A percentile compares a stretch with the other conserved stretches of the same genome.
phyloP scores from a whole-genome alignment of 495 filamentous ascomycete genomes.

The Rhypophila decipiens region DNA sequence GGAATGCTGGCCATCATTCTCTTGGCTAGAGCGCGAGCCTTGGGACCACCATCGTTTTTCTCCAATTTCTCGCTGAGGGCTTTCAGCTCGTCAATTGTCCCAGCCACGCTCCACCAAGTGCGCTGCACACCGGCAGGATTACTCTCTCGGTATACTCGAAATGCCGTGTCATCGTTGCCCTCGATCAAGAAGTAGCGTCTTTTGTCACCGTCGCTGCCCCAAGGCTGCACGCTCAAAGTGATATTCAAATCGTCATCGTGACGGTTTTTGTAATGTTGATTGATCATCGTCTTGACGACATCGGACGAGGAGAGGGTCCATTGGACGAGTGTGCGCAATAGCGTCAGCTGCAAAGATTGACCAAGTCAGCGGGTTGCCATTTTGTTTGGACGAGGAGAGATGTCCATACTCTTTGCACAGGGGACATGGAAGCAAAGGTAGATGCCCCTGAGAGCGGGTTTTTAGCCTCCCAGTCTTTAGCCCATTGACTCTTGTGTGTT shows the following conservation, averaged over 20 bases:
- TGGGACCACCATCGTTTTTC: constrained; percentile 66
- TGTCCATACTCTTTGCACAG: constrained; percentile 67
- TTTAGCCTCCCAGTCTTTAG: constrained; percentile 73
- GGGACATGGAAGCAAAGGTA: constrained; percentile 71
- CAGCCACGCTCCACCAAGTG: constrained; percentile 90
- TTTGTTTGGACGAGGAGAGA: background rate
- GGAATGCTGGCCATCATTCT: constrained; percentile 77
- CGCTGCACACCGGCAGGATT: constrained; percentile 70
- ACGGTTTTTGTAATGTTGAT: constrained; percentile 83
- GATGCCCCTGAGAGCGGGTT: constrained; percentile 75
- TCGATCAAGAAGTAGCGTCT: constrained; percentile 91
- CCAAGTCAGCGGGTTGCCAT: background rate
- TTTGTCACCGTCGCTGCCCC: constrained; percentile 88
- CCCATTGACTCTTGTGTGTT: constrained; percentile 83
- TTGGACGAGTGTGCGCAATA: constrained; percentile 74
- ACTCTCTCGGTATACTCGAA: constrained; percentile 91
- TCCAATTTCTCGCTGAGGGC: constrained; percentile 66
- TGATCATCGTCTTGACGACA: constrained; percentile 68
- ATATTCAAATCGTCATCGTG: constrained; percentile 92
- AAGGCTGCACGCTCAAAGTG: constrained; percentile 86
- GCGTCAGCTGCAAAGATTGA: constrained; percentile 54
- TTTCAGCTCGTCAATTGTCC: constrained; percentile 80
- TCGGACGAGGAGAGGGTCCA: constrained; percentile 93
- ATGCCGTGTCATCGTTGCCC: constrained; percentile 87
- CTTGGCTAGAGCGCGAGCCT: constrained; percentile 68